Conservation (phyloP, 139 green algal genomes). For the Astrephomene gubernaculifera region DNA sequence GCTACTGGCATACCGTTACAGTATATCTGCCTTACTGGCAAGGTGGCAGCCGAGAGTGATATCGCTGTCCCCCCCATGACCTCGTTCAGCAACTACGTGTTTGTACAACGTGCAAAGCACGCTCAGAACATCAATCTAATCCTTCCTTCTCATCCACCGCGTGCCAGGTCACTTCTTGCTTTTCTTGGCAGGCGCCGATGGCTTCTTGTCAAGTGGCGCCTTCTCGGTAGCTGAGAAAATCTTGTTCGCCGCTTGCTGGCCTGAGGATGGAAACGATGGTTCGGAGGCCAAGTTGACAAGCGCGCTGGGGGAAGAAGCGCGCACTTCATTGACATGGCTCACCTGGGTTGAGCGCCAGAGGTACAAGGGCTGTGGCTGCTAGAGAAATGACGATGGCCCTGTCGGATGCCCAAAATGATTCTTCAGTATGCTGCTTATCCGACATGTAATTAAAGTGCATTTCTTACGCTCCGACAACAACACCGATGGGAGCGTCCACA, state of each 20-base stretch:
- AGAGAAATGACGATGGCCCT: slow-evolving; percentile 16
- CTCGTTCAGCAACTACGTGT: no score
- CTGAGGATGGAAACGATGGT: not conserved
- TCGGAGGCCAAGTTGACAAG: not conserved
- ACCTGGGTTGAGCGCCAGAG: slow-evolving; percentile 12
- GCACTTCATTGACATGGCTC: not conserved
- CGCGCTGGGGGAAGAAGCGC: not conserved
- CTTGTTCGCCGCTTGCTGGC: slow-evolving; percentile 26
- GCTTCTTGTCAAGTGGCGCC: slow-evolving; percentile 17
- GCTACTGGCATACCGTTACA: no score
- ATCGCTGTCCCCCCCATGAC: no score
- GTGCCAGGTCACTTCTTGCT: slow-evolving; percentile 13
- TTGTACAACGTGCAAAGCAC: no score
- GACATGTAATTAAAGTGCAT: not conserved
- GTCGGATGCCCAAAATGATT: not conserved
- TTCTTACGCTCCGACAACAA: slow-evolving; percentile 27
- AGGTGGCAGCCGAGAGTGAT: no score
- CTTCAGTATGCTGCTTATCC: not conserved
- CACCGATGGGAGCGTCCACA: slow-evolving; percentile 19
- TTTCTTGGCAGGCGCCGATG: slow-evolving; percentile 19
- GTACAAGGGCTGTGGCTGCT: not conserved
- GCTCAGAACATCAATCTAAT: no score
- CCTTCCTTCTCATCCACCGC: no score
- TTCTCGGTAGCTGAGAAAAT: slow-evolving; percentile 26
- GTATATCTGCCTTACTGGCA: no score